A percentile compares a stretch with the other conserved stretches of the same genome.
phyloP scores from a whole-genome alignment of 2,329 filamentous ascomycete genomes.

The Talaromyces rugulosus region DNA sequence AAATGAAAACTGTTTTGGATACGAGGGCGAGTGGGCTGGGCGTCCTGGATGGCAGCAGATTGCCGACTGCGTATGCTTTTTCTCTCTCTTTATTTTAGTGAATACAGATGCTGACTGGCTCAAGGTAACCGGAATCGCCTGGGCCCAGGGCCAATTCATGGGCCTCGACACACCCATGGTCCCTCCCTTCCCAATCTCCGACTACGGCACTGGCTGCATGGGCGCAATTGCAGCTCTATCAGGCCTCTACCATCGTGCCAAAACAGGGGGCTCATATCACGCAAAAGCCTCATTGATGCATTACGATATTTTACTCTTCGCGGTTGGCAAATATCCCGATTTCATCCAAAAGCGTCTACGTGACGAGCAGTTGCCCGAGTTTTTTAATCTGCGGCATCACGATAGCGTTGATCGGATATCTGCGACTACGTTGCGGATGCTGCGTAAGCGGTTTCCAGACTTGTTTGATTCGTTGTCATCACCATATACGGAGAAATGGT shows the following conservation, averaged over 20 bases:
- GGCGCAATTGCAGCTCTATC: constrained; percentile 64
- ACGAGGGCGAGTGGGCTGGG: constrained; percentile 58
- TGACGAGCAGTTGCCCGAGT: constrained; percentile 47
- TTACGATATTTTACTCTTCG: constrained; percentile 64
- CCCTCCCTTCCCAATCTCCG: constrained; percentile 50
- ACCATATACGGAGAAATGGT: constrained; percentile 49
- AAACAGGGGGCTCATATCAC: constrained; percentile 61
- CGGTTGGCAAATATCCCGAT: constrained; percentile 54
- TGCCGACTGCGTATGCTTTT: constrained; percentile 57
- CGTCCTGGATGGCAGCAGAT: constrained; percentile 70
- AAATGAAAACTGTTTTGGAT: constrained; percentile 69
- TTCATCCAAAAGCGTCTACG: constrained; percentile 52
- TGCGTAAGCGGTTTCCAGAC: constrained; percentile 51
- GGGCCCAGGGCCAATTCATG: constrained; percentile 42
- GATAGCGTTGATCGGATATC: constrained; percentile 65
- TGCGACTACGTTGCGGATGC: constrained; percentile 52
- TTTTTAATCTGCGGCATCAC: constrained; percentile 55
- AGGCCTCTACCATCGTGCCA: constrained; percentile 60
- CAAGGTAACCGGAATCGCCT: constrained; percentile 39
- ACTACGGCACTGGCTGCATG: constrained; percentile 69
- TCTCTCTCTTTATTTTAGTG: not conserved
- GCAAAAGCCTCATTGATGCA: constrained; percentile 62
- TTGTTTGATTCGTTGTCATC: constrained; percentile 39
- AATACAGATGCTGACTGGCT: not conserved
- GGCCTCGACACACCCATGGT: constrained; percentile 35